Evolutionary conservation across 768 basidiomycete genomes (phyloP).

Genomic region (Mycena galopus): DNA sequence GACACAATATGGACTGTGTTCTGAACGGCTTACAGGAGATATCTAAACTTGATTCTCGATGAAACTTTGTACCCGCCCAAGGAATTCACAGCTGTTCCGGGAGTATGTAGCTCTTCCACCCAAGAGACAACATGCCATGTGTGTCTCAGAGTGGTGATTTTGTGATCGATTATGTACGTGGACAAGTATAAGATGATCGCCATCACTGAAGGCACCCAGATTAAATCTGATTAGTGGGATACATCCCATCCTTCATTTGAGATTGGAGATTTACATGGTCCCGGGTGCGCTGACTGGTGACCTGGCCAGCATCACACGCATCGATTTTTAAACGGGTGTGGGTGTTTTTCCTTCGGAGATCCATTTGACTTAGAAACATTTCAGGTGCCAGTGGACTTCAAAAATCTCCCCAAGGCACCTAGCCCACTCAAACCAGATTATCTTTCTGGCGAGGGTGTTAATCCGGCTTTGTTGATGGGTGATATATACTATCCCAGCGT

Average conservation of each 20-base stretch:
- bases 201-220: constrained; percentile 26
- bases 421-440: constrained; percentile 54
- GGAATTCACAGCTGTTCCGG: constrained; percentile 44
- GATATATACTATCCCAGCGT: constrained; percentile 54
- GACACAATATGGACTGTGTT: constrained; percentile 32
- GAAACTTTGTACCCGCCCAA: constrained; percentile 47
- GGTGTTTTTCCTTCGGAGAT: background rate
- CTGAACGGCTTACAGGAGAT: constrained; percentile 47
- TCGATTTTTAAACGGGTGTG: constrained; percentile 63
- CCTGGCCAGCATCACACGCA: constrained; percentile 62
- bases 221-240: constrained; percentile 56
- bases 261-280: constrained; percentile 56
- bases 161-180: constrained; percentile 60
- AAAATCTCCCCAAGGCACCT: constrained; percentile 48
- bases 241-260: constrained; percentile 58
- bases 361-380: background rate
- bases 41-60: constrained; percentile 63
- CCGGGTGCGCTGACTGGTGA: constrained; percentile 52
- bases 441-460: constrained; percentile 55
- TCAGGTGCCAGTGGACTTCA: constrained; percentile 49
- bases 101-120: constrained; percentile 53
- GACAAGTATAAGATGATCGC: background rate
- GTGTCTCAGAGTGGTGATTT: constrained; percentile 62
- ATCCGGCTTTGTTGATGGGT: constrained; percentile 32
- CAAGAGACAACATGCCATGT: constrained; percentile 49